Conservation (phyloP, 1,284 basidiomycete genomes). For the Malassezia arunalokei region DNA sequence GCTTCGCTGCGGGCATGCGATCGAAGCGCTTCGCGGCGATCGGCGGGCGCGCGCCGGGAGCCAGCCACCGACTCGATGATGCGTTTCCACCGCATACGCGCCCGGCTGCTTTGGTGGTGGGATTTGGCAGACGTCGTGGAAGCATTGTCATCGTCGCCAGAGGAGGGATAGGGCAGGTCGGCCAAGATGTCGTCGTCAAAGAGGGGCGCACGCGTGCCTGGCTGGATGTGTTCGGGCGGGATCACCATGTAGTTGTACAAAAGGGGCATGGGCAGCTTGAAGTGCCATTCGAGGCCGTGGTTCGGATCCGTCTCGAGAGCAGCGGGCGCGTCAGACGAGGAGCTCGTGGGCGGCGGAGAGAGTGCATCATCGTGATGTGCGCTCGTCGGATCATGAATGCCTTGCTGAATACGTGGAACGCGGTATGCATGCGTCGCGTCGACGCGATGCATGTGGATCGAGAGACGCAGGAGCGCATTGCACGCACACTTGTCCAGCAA, state of each 20-base stretch:
- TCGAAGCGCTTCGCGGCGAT: neutral
- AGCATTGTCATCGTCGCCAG: neutral
- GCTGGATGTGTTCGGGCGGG: conserved; percentile 3
- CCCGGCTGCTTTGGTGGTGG: neutral
- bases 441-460: conserved; percentile 55
- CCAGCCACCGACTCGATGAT: neutral
- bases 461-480: conserved; percentile 62
- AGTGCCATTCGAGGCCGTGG: conserved; percentile 13
- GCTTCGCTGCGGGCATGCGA: neutral
- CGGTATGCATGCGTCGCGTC: conserved; percentile 55
- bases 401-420: conserved; percentile 46
- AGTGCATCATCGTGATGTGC: neutral
- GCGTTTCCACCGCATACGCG: conserved; percentile 9
- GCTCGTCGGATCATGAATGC: conserved; percentile 21
- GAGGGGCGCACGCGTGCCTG: neutral
- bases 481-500: conserved; percentile 63
- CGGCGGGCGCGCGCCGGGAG: neutral
- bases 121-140: neutral
- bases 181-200: conserved; percentile 3
- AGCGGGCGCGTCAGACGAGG: neutral
- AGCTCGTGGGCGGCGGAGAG: neutral
- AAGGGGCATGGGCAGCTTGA: conserved; percentile 10
- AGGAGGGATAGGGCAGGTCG: neutral
- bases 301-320: neutral
- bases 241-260: neutral